Percentiles rank a stretch among this genome's conserved stretches.
phyloP scores from a whole-genome alignment of 257 asterid genomes.

The Craterostigma plantagineum region DNA sequence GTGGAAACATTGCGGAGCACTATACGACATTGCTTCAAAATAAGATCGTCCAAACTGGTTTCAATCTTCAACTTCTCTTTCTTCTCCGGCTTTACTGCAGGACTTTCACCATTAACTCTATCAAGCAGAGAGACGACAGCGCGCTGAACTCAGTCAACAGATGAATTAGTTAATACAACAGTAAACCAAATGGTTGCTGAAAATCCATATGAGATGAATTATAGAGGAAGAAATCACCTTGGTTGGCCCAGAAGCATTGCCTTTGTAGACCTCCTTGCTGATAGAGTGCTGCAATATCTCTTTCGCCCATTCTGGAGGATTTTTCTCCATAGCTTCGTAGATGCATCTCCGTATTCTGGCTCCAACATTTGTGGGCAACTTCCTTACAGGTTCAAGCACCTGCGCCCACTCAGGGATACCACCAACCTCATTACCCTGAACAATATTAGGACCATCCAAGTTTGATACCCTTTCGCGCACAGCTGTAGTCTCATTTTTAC shows the following conservation, averaged over 20 bases:
- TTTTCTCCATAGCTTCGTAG: conserved; percentile 54
- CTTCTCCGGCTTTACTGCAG: conserved; percentile 38
- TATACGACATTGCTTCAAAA: conserved; percentile 74
- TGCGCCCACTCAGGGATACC: conserved; percentile 89
- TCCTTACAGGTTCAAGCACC: conserved; percentile 85
- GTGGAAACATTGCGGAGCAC: conserved; percentile 58
- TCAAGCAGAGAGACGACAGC: conserved; percentile 71
- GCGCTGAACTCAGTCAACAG: conserved; percentile 41
- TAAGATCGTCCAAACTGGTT: conserved; percentile 37
- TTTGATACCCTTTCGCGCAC: conserved; percentile 31
- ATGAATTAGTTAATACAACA: conserved; percentile 9
- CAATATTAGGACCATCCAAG: conserved; percentile 22
- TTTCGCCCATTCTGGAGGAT: conserved; percentile 91
- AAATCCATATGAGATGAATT: not conserved
- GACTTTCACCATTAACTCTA: conserved; percentile 16
- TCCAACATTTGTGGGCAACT: conserved; percentile 95
- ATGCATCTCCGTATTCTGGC: conserved; percentile 75
- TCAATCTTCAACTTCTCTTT: conserved; percentile 37
- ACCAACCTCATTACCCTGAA: conserved; percentile 27
- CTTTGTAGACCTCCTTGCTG: conserved; percentile 91
- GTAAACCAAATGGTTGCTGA: not conserved
- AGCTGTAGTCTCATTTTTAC: not conserved
- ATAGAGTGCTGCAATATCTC: conserved; percentile 63
- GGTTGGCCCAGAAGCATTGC: conserved; percentile 98
- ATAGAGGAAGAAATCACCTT: conserved; percentile 32